These are phyloP conservation scores for Phytophthora hibernalis DNA, from an alignment of 352 stramenopile species.

Conservation along the genomic window DNA sequence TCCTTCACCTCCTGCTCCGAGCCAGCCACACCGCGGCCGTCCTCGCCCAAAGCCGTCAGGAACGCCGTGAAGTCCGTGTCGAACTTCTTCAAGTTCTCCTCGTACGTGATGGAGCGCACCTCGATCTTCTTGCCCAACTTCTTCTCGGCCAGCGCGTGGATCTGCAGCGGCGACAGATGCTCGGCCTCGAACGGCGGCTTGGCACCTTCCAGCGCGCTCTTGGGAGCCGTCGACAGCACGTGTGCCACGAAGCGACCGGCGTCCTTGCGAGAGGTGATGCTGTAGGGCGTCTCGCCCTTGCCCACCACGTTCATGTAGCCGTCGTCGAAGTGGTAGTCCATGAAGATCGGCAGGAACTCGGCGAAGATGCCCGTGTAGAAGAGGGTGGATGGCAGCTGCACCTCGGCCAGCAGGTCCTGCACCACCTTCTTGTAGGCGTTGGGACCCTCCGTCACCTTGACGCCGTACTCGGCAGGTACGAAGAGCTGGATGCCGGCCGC, in stretches of 20 bases:
- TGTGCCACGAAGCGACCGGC: constrained; percentile 25
- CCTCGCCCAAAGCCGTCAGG: constrained; percentile 16
- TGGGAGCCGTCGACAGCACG: constrained; percentile 14
- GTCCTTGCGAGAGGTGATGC: constrained; percentile 16
- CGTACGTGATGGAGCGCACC: constrained; percentile 23
- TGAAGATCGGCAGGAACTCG: constrained; percentile 14
- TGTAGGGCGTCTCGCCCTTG: constrained; percentile 21
- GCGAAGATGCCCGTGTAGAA: constrained; percentile 34
- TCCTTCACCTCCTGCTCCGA: constrained; percentile 17
- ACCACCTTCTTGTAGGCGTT: constrained; percentile 28
- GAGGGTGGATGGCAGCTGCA: constrained; percentile 18
- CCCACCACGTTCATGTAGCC: constrained; percentile 27
- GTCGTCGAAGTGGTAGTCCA: constrained; percentile 23
- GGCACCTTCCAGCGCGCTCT: constrained; percentile 21
- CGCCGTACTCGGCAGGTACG: constrained; percentile 31
- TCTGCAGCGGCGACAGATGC: constrained; percentile 27
- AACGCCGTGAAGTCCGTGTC: constrained; percentile 26
- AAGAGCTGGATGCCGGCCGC: constrained; percentile 37
- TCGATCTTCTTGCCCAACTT: constrained; percentile 37
- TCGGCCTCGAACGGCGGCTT: constrained; percentile 25
- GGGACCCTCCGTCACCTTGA: constrained; percentile 23
- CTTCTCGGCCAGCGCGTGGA: constrained; percentile 25
- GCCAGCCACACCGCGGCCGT: constrained; percentile 18
- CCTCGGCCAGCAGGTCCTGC: constrained; percentile 22
- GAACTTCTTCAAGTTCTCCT: constrained; percentile 36